Evolutionary conservation across 345 rosid genomes (phyloP).

Genomic region (Arabis hirsuta): DNA sequence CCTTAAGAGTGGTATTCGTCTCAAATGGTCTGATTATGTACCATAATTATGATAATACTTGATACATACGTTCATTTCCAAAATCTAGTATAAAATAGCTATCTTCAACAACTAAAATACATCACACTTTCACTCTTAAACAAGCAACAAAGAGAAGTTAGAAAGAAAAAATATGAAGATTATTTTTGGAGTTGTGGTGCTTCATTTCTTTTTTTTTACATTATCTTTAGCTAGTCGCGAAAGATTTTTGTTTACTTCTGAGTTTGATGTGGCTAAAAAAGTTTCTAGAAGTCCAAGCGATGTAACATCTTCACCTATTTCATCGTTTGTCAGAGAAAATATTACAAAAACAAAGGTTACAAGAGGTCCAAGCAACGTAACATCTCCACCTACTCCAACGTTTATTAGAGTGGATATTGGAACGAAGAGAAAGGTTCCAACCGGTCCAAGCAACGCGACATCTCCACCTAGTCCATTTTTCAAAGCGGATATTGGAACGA

Average conservation of each 20-base stretch:
- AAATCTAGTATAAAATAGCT: background rate
- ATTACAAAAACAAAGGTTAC: background rate
- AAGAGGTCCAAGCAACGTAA: background rate
- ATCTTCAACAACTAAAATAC: background rate
- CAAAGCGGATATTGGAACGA: background rate
- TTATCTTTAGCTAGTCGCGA: constrained; percentile 25
- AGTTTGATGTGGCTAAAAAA: background rate
- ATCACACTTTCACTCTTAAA: constrained; percentile 13
- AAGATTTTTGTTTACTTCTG: background rate
- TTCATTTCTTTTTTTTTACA: constrained; percentile 15
- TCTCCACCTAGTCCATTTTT: background rate
- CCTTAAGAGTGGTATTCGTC: background rate
- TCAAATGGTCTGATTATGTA: background rate
- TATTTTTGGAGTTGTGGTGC: constrained; percentile 3
- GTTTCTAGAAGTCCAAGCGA: background rate
- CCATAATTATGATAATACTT: background rate
- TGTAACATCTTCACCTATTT: background rate
- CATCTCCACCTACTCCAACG: background rate
- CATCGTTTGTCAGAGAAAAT: background rate
- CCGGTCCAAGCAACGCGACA: background rate
- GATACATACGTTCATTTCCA: background rate
- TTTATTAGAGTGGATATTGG: background rate
- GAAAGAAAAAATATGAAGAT: constrained; percentile 13
- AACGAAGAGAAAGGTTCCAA: background rate
- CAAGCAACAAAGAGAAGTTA: background rate